These are phyloP conservation scores for Paramecium tetraurelia DNA, from an alignment of 73 alveolate genomes.

Conservation along the genomic window DNA sequence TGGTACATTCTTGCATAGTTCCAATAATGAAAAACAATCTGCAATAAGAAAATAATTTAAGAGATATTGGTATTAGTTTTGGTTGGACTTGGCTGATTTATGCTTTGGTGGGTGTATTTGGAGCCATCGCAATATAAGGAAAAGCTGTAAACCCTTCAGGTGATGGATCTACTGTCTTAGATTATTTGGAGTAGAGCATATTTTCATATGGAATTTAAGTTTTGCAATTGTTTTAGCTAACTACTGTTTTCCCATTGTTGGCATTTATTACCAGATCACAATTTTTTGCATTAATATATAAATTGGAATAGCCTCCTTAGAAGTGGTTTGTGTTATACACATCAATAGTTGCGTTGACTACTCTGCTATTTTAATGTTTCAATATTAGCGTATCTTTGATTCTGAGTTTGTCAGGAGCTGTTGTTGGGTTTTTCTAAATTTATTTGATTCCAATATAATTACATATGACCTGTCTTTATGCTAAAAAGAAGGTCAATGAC, in stretches of 20 bases:
- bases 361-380: not conserved
- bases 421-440: not conserved
- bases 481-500: not conserved
- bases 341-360: not conserved
- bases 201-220: not conserved
- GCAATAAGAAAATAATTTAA: not conserved
- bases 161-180: conserved; percentile 44
- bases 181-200: not conserved
- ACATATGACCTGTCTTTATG: conserved; percentile 23
- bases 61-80: conserved; percentile 10
- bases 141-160: not conserved
- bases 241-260: conserved; percentile 1
- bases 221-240: not conserved
- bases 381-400: not conserved
- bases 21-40: conserved; percentile 30
- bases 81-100: conserved; percentile 29
- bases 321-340: not conserved
- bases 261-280: conserved; percentile 22
- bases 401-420: conserved; percentile 40
- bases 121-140: conserved; percentile 23
- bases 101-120: conserved; percentile 34
- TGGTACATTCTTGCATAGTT: not conserved
- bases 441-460: conserved; percentile 25
- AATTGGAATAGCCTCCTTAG: conserved; percentile 13
- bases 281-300: not conserved